Evolutionary conservation across 805 yeast genomes (phyloP), one percentile per base, ranked within the genome.

Genomic region (Candida stauntonica): DNA sequence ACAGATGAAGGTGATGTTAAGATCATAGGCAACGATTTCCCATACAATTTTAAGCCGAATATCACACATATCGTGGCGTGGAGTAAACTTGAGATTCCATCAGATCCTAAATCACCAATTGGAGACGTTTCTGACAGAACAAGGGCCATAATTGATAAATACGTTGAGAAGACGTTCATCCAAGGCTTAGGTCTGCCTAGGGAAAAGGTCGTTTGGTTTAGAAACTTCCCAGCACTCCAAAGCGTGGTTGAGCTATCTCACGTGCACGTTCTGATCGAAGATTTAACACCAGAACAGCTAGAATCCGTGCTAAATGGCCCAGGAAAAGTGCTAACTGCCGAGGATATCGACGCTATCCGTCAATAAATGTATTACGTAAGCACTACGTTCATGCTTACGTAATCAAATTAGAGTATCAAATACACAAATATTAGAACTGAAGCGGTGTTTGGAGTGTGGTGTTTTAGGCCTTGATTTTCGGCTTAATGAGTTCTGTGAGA

Each of bases 211-310:
- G 9, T 46, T 4, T 83, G 91, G 91, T 84, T 83, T 58, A 70
- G 82, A 47, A 84, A 84, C 54, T 82, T 84, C 75, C 72, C 80
- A 7, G 67, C 72, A 6, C 57, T 84, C 29, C 93, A 84, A 55
- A 80, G 87, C 54, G 80, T 84, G 5, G 70, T 66, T 46, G 67
- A 74, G 21, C 63, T 83, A 26, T 80, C 87, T 17, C 93, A 83
- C 54, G 62, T 82, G n/a, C 93, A 83, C 58, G 73, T 82, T 3
- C 51, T 83, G 20, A 46, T 83, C 11, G 70, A 63, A 21, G 47
- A 41, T 26, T 7, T 46, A 14, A 8, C 29, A 2, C 15, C 13
- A 5, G 29, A 41, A 12, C 13, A 29, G 9, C n/a, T 42, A 7
- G 18, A 36, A 0, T n/a, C 26, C 7, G 32, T 53, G 5, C 13